These are phyloP conservation scores for Citrus unshiu DNA, from an alignment of 345 rosid genomes.

Conservation along the genomic window DNA sequence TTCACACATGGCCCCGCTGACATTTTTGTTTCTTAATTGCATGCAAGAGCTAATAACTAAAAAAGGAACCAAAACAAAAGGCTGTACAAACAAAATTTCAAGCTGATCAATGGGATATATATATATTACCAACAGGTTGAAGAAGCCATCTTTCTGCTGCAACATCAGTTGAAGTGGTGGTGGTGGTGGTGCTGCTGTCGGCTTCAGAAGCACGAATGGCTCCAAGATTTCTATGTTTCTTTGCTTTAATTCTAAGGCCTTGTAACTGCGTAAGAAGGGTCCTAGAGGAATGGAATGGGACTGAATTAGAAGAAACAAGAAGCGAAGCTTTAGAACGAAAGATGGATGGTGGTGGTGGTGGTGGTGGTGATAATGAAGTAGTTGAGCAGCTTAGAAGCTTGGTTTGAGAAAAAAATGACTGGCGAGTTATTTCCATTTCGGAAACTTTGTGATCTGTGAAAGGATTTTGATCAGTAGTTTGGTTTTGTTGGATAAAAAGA, in stretches of 20 bases:
- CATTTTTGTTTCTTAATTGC: background rate
- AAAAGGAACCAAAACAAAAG: too few relatives aligned
- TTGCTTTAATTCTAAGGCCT: conserved; percentile 20
- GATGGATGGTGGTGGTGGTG: conserved; percentile 16
- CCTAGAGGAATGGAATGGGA: conserved; percentile 19
- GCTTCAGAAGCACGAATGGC: conserved; percentile 40
- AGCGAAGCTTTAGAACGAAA: conserved; percentile 24
- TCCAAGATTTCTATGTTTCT: conserved; percentile 24
- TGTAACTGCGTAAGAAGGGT: conserved; percentile 19
- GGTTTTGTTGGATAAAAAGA: conserved; percentile 1
- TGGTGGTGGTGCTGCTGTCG: conserved; percentile 22
- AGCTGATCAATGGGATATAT: background rate
- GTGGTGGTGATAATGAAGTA: conserved; percentile 9
- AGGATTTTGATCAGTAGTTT: background rate
- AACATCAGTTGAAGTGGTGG: conserved; percentile 24
- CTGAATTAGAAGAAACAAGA: conserved; percentile 21
- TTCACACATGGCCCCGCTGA: background rate
- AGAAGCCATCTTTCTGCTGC: conserved; percentile 73
- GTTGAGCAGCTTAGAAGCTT: conserved; percentile 25
- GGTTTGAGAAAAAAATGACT: conserved; percentile 21
- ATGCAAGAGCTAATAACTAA: background rate
- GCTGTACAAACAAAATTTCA: background rate
- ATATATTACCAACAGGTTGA: conserved; percentile 60
- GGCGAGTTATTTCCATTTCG: conserved; percentile 33
- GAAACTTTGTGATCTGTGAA: background rate